Percentiles rank a stretch among this genome's conserved stretches.
Conservation (phyloP, 1,139 yeast species). For the Komagataea norvegica region DNA sequence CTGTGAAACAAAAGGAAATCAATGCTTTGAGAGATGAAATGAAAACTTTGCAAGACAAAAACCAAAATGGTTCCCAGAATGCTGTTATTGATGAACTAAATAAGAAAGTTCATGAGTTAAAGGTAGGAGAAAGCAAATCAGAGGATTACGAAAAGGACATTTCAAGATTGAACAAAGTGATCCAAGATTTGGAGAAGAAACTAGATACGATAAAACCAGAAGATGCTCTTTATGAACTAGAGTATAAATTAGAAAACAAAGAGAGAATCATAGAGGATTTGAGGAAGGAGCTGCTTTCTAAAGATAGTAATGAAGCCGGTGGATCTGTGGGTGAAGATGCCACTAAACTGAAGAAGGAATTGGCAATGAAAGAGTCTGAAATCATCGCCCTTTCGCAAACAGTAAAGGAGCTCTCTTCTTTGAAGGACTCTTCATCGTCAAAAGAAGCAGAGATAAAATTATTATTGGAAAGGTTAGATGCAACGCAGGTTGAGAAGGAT, state of each 20-base stretch:
- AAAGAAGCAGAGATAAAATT: constrained; percentile 11
- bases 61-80: background rate
- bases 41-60: background rate
- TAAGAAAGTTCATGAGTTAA: constrained; percentile 1
- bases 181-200: constrained; percentile 18
- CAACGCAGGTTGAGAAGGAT: background rate
- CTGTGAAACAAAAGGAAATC: constrained; percentile 3
- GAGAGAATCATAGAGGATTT: constrained; percentile 18
- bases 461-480: constrained; percentile 15
- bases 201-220: constrained; percentile 11
- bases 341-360: constrained; percentile 2
- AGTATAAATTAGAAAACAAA: constrained; percentile 18
- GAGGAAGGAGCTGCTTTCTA: constrained; percentile 10
- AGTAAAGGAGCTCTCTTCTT: background rate
- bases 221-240: constrained; percentile 15
- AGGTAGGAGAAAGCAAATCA: background rate
- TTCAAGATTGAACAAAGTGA: constrained; percentile 8
- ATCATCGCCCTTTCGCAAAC: background rate
- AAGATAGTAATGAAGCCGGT: background rate
- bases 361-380: background rate
- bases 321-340: background rate
- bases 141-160: constrained; percentile 5
- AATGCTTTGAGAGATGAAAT: background rate
- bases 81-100: constrained; percentile 7
- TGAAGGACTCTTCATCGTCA: background rate